Conservation (phyloP, 768 basidiomycete species). For the Boletellus emodensis region DNA sequence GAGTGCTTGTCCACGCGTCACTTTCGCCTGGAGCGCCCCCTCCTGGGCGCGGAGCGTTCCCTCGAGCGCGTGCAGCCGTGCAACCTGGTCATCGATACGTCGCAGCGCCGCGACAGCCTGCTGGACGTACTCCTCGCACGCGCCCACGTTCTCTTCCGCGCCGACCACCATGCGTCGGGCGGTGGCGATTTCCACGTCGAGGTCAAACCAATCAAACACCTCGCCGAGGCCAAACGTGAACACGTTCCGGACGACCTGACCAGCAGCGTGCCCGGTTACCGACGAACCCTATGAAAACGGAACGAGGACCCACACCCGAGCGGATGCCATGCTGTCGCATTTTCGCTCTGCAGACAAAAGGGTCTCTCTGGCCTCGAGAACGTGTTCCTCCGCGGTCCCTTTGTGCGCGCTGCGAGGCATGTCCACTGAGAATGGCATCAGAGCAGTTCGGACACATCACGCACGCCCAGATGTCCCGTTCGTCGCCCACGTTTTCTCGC, state of each 20-base stretch:
- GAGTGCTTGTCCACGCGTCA: slow-evolving; percentile 3
- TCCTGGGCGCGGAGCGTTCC: slow-evolving; percentile 2
- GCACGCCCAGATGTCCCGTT: slow-evolving; percentile 8
- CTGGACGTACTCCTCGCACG: slow-evolving; percentile 8
- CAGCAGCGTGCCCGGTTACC: too few species aligned
- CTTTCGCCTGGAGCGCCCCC: slow-evolving; percentile 6
- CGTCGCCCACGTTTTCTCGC: neutral
- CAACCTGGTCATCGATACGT: slow-evolving; percentile 1
- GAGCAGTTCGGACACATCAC: neutral
- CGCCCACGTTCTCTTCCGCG: slow-evolving; percentile 1
- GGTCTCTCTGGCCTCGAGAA: slow-evolving; percentile 11
- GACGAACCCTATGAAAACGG: too few species aligned
- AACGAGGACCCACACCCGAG: slow-evolving; percentile 5
- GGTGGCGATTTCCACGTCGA: slow-evolving; percentile 12
- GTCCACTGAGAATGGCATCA: neutral
- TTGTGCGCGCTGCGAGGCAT: slow-evolving; percentile 3
- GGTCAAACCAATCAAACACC: slow-evolving; percentile 13
- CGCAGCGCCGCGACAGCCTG: slow-evolving; percentile 3
- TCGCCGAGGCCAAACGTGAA: slow-evolving; percentile 15
- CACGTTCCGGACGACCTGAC: slow-evolving; percentile 12
- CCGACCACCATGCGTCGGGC: slow-evolving; percentile 7
- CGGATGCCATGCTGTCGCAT: slow-evolving; percentile 12
- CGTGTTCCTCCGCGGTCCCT: neutral
- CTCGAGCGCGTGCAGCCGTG: slow-evolving; percentile 2
- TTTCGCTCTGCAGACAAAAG: slow-evolving; percentile 10